Conservation (phyloP, 495 filamentous ascomycete genomes). For the Pseudoneurospora amorphoporcata region DNA sequence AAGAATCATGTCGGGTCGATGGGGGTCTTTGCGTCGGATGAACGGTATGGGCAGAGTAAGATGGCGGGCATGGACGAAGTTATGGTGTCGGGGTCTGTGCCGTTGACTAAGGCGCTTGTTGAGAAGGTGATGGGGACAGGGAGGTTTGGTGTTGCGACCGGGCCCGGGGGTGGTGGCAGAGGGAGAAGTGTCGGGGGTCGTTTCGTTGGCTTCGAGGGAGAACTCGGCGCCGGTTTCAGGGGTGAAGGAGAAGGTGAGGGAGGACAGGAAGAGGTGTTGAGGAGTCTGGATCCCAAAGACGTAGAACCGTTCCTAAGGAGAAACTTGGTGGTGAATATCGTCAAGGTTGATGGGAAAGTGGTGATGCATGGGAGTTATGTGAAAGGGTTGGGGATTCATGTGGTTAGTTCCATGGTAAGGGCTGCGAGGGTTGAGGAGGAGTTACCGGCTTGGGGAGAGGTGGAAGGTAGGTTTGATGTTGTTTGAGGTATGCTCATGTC, state of each 20-base stretch:
- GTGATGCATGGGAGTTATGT: slow-evolving; percentile 14
- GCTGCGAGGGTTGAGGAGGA: slow-evolving; percentile 26
- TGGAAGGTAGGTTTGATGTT: slow-evolving; percentile 16
- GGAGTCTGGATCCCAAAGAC: slow-evolving; percentile 28
- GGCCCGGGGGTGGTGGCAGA: background rate
- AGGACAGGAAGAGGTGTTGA: slow-evolving; percentile 19
- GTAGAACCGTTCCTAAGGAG: slow-evolving; percentile 36
- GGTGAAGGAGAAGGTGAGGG: background rate
- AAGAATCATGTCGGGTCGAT: slow-evolving; percentile 44
- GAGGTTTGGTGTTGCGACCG: background rate
- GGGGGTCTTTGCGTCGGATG: slow-evolving; percentile 34
- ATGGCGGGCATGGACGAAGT: slow-evolving; percentile 6
- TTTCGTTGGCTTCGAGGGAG: background rate
- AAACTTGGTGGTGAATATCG: slow-evolving; percentile 32
- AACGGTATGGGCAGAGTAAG: slow-evolving; percentile 3
- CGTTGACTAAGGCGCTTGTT: slow-evolving; percentile 44
- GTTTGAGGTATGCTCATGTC: background rate
- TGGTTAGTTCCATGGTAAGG: slow-evolving; percentile 33
- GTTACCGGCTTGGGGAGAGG: slow-evolving; percentile 34
- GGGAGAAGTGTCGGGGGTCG: background rate
- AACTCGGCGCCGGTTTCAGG: background rate
- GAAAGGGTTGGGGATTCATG: slow-evolving; percentile 23
- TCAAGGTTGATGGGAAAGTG: slow-evolving; percentile 18
- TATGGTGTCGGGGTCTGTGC: slow-evolving; percentile 42
- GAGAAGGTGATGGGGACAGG: slow-evolving; percentile 17